phyloP scores from a whole-genome alignment of 2,329 filamentous ascomycete species.

The Beauveria sp. region DNA sequence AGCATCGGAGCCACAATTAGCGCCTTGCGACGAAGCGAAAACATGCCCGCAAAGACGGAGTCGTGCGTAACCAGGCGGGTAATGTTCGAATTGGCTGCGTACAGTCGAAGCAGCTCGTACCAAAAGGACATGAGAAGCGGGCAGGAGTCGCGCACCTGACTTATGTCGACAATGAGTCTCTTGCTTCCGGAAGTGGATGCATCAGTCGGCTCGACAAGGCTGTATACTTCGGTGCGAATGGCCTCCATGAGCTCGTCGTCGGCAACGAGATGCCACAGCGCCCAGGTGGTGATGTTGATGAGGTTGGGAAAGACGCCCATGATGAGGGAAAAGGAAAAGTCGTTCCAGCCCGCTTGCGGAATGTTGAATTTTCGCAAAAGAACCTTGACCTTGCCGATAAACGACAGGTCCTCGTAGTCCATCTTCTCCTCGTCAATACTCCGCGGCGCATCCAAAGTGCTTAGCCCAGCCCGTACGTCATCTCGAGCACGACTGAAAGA shows the following conservation, averaged over 20 bases:
- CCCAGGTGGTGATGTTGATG: constrained; percentile 7
- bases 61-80: constrained; percentile 6
- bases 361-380: constrained; percentile 1
- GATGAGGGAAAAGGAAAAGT: constrained; percentile 9
- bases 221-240: background rate
- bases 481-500: constrained; percentile 1
- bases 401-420: background rate
- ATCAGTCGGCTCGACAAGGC: background rate
- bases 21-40: constrained; percentile 1
- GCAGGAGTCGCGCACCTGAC: constrained; percentile 5
- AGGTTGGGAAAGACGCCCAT: constrained; percentile 9
- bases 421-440: background rate
- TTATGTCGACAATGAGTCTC: background rate
- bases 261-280: constrained; percentile 7
- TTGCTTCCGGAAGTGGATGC: background rate
- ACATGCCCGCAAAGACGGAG: background rate
- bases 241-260: background rate
- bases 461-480: background rate
- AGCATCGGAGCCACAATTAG: constrained; percentile 8
- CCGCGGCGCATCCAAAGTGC: background rate
- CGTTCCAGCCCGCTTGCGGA: constrained; percentile 3
- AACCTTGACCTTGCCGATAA: constrained; percentile 5
- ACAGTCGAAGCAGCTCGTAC: constrained; percentile 8
- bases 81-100: constrained; percentile 7
- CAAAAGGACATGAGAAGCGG: constrained; percentile 10